phyloP scores from a whole-genome alignment of 108 stramenopile genomes.

The Fragilariopsis cylindrus region DNA sequence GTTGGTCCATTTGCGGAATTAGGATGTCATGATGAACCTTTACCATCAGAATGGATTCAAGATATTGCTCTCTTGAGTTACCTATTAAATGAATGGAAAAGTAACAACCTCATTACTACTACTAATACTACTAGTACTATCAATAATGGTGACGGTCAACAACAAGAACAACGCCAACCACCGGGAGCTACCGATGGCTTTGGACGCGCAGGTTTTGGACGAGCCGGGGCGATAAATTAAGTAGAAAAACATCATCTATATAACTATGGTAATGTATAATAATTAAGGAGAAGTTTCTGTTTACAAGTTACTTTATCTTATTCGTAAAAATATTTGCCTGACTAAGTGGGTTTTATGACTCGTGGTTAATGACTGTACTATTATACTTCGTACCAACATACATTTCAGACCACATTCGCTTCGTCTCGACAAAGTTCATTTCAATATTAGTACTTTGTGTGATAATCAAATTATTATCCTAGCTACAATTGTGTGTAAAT shows the following conservation, averaged over 20 bases:
- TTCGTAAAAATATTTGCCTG: no score
- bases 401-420: no score
- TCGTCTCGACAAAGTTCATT: no score
- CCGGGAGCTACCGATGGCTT: constrained; percentile 65
- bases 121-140: not conserved
- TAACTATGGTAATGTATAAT: no score
- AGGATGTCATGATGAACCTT: constrained; percentile 29
- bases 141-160: not conserved
- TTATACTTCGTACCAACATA: no score
- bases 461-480: no score
- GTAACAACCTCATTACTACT: not conserved
- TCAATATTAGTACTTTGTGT: no score
- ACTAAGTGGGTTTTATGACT: no score
- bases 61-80: constrained; percentile 49
- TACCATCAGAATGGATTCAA: constrained; percentile 46
- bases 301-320: no score
- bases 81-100: constrained; percentile 38
- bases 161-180: constrained; percentile 15
- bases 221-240: constrained; percentile 22
- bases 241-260: not conserved
- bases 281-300: no score
- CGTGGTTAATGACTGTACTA: no score
- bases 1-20: constrained; percentile 49
- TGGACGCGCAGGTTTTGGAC: constrained; percentile 51
- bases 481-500: no score